Conservation (phyloP, 2,329 filamentous ascomycete genomes). For the Xylaria arbuscula region DNA sequence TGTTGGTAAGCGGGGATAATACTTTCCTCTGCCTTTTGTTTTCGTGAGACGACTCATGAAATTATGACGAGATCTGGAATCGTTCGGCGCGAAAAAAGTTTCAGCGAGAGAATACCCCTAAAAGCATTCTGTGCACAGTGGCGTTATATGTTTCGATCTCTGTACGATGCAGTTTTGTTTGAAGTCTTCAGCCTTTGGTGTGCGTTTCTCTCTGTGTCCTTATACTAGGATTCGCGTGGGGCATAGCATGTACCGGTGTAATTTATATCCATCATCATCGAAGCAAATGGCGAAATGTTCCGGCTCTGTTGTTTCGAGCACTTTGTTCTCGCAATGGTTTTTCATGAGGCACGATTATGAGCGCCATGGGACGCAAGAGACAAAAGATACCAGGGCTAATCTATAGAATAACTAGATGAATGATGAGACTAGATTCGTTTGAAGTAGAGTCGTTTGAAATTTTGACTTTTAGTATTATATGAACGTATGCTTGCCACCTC, state of each 20-base stretch:
- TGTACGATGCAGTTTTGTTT: not conserved
- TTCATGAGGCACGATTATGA: not conserved
- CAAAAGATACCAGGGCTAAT: not conserved
- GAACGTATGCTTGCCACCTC: not conserved
- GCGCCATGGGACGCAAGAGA: not conserved
- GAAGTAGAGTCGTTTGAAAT: not conserved
- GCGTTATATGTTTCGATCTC: slow-evolving; percentile 7
- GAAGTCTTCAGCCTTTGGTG: not conserved
- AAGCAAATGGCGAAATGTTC: not conserved
- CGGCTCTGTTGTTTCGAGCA: not conserved
- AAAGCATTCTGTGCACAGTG: slow-evolving; percentile 11
- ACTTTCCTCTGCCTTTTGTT: slow-evolving; percentile 2
- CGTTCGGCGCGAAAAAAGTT: slow-evolving; percentile 20
- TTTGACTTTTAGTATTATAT: not conserved
- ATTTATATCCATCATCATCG: slow-evolving; percentile 4
- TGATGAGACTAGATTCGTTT: not conserved
- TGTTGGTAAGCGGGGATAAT: too few relatives aligned
- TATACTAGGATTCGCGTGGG: not conserved
- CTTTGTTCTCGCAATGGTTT: not conserved
- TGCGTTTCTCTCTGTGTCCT: too few relatives aligned
- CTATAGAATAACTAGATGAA: not conserved
- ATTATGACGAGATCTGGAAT: slow-evolving; percentile 22
- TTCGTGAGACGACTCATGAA: slow-evolving; percentile 26
- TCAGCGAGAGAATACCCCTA: slow-evolving; percentile 17
- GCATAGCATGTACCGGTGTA: not conserved